Conservation (phyloP, 2,329 filamentous ascomycete species). For the Dendrostoma leiphaemia region DNA sequence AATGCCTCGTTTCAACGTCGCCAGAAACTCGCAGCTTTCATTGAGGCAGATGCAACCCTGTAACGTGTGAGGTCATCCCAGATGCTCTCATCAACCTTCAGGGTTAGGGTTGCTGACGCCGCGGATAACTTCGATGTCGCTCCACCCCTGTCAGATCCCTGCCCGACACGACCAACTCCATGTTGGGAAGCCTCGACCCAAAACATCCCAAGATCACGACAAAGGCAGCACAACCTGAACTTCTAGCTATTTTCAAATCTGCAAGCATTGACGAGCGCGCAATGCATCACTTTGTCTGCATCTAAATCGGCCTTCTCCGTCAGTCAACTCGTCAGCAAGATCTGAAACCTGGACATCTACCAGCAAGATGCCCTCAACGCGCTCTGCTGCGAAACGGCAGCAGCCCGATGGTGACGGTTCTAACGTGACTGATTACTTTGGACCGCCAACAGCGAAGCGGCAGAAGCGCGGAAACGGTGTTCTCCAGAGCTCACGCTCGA, state of each 20-base stretch:
- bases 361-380: constrained; percentile 9
- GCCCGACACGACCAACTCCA: neutral
- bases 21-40: too few species aligned
- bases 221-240: too few species aligned
- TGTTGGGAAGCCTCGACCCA: neutral
- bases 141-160: neutral
- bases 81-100: neutral
- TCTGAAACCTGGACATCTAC: neutral
- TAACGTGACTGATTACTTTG: constrained; percentile 11
- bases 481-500: neutral
- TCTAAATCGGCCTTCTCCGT: too few species aligned
- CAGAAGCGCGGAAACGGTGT: neutral
- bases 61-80: neutral
- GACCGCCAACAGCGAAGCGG: neutral
- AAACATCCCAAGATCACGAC: too few species aligned
- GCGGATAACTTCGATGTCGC: too few species aligned
- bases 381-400: neutral
- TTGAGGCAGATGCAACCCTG: neutral
- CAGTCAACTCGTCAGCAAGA: neutral
- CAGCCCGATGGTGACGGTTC: neutral
- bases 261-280: neutral
- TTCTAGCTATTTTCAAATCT: too few species aligned
- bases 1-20: too few species aligned
- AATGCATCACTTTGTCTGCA: too few species aligned
- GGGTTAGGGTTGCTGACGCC: neutral